A percentile compares a stretch with the other conserved stretches of the same genome.
Evolutionary conservation across 2,329 filamentous ascomycete species (phyloP).

Genomic region (Pyrenochaeta sp.): DNA sequence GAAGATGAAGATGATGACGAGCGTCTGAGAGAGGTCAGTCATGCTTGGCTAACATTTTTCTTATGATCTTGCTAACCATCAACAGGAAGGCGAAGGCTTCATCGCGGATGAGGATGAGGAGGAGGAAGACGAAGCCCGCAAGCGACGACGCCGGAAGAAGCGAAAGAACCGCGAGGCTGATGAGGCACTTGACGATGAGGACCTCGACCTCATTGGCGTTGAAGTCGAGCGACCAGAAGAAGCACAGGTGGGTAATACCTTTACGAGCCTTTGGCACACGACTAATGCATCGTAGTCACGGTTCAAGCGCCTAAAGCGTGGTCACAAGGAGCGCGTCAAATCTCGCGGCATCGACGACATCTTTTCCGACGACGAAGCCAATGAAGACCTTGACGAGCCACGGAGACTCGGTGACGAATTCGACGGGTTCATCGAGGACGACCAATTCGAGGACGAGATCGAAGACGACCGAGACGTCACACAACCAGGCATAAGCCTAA

Average conservation of each 20-base stretch:
- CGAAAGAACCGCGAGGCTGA: slow-evolving; percentile 81
- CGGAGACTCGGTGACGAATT: slow-evolving; percentile 48
- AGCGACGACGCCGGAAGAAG: slow-evolving; percentile 74
- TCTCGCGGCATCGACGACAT: slow-evolving; percentile 86
- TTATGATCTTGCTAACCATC: slow-evolving; percentile 21
- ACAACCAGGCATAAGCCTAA: slow-evolving; percentile 74
- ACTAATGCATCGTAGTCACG: slow-evolving; percentile 68
- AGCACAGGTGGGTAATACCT: slow-evolving; percentile 76
- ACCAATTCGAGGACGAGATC: slow-evolving; percentile 81
- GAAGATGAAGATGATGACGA: slow-evolving; percentile 52
- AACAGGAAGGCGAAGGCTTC: slow-evolving; percentile 88
- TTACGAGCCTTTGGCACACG: too few relatives aligned
- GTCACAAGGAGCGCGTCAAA: slow-evolving; percentile 73
- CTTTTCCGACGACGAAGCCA: slow-evolving; percentile 93
- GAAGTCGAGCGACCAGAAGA: slow-evolving; percentile 72
- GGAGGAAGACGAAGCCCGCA: slow-evolving; percentile 65
- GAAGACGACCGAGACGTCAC: slow-evolving; percentile 87
- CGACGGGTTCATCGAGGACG: slow-evolving; percentile 92
- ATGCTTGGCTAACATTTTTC: not conserved
- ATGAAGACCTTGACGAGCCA: slow-evolving; percentile 57
- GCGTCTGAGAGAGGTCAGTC: slow-evolving; percentile 38
- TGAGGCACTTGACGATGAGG: slow-evolving; percentile 87
- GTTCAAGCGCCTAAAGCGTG: slow-evolving; percentile 95
- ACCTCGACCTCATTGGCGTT: slow-evolving; percentile 92
- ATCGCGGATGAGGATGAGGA: slow-evolving; percentile 92